Conservation (phyloP, 345 rosid genomes). For the Kandelia obovata region DNA sequence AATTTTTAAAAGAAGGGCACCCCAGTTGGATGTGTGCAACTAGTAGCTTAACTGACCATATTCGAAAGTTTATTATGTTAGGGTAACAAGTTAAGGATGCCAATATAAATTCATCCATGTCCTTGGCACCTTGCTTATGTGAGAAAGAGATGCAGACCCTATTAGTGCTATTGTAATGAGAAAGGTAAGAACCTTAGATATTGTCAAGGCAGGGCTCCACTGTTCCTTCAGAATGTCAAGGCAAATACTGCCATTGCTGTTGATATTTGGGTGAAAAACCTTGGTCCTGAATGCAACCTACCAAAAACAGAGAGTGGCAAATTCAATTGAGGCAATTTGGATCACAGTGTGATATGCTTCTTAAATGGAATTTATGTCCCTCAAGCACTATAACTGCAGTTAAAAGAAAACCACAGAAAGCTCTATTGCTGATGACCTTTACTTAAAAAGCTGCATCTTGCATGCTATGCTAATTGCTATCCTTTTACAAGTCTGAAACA, state of each 20-base stretch:
- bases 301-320: not conserved
- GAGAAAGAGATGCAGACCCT: not conserved
- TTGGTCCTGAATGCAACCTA: constrained; percentile 5
- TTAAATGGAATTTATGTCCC: no score
- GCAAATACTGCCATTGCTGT: constrained; percentile 5
- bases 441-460: not conserved
- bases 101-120: no score
- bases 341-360: no score
- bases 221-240: constrained; percentile 5
- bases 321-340: no score
- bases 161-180: not conserved
- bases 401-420: not conserved
- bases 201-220: constrained; percentile 4
- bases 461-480: no score
- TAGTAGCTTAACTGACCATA: no score
- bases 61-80: no score
- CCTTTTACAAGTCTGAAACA: no score
- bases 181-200: constrained; percentile 2
- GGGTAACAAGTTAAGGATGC: no score
- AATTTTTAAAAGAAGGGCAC: no score
- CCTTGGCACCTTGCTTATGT: not conserved
- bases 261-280: constrained; percentile 6
- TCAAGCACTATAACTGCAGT: no score
- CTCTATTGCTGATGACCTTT: not conserved
- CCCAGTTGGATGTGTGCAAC: no score